phyloP scores from a whole-genome alignment of 2,329 filamentous ascomycete genomes.

The Parastagonospora avenae region DNA sequence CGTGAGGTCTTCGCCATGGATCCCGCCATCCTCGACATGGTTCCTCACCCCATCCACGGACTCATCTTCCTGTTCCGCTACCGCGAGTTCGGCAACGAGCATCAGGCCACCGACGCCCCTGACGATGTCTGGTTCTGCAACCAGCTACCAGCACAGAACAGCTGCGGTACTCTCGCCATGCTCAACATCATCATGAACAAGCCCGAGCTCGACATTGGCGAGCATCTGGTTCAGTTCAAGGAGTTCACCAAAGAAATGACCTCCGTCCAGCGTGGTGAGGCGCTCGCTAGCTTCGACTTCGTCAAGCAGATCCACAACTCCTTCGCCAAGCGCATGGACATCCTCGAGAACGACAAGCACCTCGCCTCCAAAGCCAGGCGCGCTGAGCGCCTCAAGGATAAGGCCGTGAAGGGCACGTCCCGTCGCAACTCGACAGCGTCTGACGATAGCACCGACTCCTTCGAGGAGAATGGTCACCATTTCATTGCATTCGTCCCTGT shows the following conservation, averaged over 20 bases:
- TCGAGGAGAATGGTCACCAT: constrained; percentile 73
- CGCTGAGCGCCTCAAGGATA: constrained; percentile 25
- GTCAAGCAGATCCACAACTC: constrained; percentile 87
- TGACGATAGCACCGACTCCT: constrained; percentile 52
- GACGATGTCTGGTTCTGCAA: constrained; percentile 90
- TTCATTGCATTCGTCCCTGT: constrained; percentile 88
- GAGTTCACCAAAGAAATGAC: constrained; percentile 70
- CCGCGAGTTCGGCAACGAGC: constrained; percentile 58
- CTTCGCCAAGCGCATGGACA: constrained; percentile 68
- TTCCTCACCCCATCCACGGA: constrained; percentile 65
- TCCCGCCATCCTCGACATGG: constrained; percentile 29
- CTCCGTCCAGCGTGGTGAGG: constrained; percentile 75
- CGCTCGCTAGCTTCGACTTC: constrained; percentile 74
- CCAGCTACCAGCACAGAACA: constrained; percentile 71
- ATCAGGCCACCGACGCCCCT: constrained; percentile 61
- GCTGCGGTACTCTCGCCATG: constrained; percentile 90
- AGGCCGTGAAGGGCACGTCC: constrained; percentile 41
- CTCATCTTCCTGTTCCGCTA: constrained; percentile 88
- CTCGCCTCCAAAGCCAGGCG: constrained; percentile 63
- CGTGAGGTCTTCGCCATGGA: constrained; percentile 79
- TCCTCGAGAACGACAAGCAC: constrained; percentile 75
- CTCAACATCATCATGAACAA: constrained; percentile 94
- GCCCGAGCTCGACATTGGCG: constrained; percentile 66
- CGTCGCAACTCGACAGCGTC: constrained; percentile 34
- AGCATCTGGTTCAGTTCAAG: constrained; percentile 74